These are phyloP conservation scores for Pichia nanzhaoensis DNA, from an alignment of 805 yeast species.

Conservation along the genomic window DNA sequence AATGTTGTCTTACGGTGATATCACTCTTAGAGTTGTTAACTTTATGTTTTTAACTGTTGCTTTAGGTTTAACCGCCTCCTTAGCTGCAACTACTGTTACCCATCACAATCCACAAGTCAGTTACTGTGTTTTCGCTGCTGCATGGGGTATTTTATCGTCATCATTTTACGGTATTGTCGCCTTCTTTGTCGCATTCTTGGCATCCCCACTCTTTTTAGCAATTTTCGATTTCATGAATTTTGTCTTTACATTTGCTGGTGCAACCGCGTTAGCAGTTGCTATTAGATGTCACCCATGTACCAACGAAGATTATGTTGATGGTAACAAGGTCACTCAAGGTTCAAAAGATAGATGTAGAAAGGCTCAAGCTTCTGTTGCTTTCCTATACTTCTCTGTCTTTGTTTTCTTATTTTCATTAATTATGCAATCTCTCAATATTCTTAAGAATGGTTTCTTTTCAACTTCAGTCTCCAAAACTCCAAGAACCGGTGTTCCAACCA, in stretches of 20 bases:
- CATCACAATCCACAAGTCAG: slow-evolving; percentile 75
- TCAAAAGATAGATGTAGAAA: slow-evolving; percentile 83
- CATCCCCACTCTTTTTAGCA: slow-evolving; percentile 79
- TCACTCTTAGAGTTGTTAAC: slow-evolving; percentile 65
- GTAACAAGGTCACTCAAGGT: slow-evolving; percentile 71
- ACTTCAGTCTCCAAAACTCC: slow-evolving; percentile 44
- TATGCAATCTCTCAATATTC: slow-evolving; percentile 41
- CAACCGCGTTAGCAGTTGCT: slow-evolving; percentile 89
- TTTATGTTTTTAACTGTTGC: slow-evolving; percentile 70
- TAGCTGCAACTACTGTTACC: slow-evolving; percentile 53
- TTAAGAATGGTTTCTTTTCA: slow-evolving; percentile 56
- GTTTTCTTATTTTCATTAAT: slow-evolving; percentile 60
- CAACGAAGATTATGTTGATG: slow-evolving; percentile 55
- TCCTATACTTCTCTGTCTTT: slow-evolving; percentile 79
- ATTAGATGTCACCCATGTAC: slow-evolving; percentile 81
- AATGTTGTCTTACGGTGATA: slow-evolving; percentile 64
- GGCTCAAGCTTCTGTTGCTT: slow-evolving; percentile 80
- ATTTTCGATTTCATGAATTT: slow-evolving; percentile 78
- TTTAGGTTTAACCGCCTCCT: slow-evolving; percentile 85
- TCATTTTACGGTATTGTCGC: slow-evolving; percentile 75
- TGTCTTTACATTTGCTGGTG: slow-evolving; percentile 91
- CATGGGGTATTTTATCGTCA: slow-evolving; percentile 78
- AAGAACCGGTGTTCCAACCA: slow-evolving; percentile 83
- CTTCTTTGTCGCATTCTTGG: slow-evolving; percentile 66
- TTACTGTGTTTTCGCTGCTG: slow-evolving; percentile 80